Percentiles rank a stretch among this genome's conserved stretches.
Conservation (phyloP, 2,329 filamentous ascomycete species). For the Thermomyces lanuginosus region DNA sequence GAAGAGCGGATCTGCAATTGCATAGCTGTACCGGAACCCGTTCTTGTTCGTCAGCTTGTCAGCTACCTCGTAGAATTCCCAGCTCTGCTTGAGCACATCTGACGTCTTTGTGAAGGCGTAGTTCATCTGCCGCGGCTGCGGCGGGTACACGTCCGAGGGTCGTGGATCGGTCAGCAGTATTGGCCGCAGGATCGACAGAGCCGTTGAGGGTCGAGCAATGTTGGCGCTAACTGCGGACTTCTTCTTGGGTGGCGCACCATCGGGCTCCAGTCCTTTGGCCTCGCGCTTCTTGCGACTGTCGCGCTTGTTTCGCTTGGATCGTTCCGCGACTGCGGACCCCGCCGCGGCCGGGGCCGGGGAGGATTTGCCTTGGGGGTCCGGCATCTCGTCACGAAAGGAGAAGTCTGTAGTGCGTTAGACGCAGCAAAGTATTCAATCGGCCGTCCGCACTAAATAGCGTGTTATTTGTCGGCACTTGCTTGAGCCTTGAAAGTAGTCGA, state of each 20-base stretch:
- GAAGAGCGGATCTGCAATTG: conserved; percentile 76
- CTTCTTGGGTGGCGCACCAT: conserved; percentile 22
- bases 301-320: conserved; percentile 26
- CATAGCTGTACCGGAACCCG: conserved; percentile 75
- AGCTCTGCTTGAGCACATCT: conserved; percentile 17
- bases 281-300: conserved; percentile 30
- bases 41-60: conserved; percentile 46
- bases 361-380: conserved; percentile 16
- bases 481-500: too few relatives aligned
- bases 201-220: conserved; percentile 19
- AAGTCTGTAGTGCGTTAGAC: too few relatives aligned
- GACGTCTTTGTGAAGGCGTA: conserved; percentile 21
- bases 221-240: conserved; percentile 13
- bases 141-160: conserved; percentile 21
- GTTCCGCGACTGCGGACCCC: conserved; percentile 16
- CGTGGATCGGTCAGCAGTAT: conserved; percentile 25
- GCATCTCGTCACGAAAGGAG: too few relatives aligned
- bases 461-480: too few relatives aligned
- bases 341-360: conserved; percentile 19
- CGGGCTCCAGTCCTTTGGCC: conserved; percentile 25
- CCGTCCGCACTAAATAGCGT: too few relatives aligned
- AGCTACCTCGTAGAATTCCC: conserved; percentile 28
- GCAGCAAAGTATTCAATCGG: too few relatives aligned
- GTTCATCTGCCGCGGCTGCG: conserved; percentile 26
- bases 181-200: conserved; percentile 25